Evolutionary conservation across 2,329 filamentous ascomycete genomes (phyloP), one percentile per base, ranked within the genome.

Genomic region (Talaromyces funiculosus): DNA sequence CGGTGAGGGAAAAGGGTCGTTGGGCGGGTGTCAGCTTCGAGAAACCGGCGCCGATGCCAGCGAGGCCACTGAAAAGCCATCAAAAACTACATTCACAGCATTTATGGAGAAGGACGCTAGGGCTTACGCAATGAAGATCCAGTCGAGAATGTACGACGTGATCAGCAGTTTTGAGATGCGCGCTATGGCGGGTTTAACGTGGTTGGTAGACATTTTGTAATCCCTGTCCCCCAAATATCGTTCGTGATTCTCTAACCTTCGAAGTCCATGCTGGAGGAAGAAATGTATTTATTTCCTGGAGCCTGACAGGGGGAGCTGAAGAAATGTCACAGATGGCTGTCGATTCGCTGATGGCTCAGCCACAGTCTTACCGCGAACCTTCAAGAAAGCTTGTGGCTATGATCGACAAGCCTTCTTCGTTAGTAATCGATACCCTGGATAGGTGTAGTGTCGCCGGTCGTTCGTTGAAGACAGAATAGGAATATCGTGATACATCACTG

Each of bases 131-230:
- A 77, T 76, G 3, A 90, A 78, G 51, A 88, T 70, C 90, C 90
- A 93, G 76, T 93, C 90, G 61, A 90, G 76, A 53, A 87, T 75
- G 71, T 92, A 92, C 3, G 88, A 89, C 9, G 84, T 68, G 43
- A 87, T 71, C 42, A 91, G 74, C 42, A 80, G 74, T 65, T 80
- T 78, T 4, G 81, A 81, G 58, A 76, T 64, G 57, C 35, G 54
- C 6, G 53, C 51, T 31, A 57, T 29, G 18, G 59, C 56, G 18
- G 51, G 35, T 24, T 47, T 38, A 9, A 51, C 10, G 2, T 35
- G 47, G 18, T 33, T 10, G 26, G 47, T 8, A 3, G 29, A 51
- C 47, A 51, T 51, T 12, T 51, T 33, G 29, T 8, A 22, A 24
- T 2, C 10, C 4, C 12, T 45, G 4, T 29, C 18, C 4, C 26